Conservation (phyloP, 2,329 filamentous ascomycete species). For the Aureobasidium melanogenum region DNA sequence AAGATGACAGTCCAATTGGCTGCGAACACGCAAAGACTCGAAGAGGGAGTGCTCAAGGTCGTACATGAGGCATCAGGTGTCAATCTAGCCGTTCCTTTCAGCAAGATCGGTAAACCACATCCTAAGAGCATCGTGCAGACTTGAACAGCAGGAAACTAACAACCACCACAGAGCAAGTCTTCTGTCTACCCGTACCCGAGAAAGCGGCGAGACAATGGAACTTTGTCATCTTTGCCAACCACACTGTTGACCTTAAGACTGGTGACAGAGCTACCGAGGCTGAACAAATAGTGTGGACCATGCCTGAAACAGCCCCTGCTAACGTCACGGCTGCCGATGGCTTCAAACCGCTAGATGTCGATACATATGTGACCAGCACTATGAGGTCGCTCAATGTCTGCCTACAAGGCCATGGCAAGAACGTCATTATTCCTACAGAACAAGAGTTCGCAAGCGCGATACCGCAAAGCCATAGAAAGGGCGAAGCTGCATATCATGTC, state of each 20-base stretch:
- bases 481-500: conserved; percentile 55
- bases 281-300: conserved; percentile 53
- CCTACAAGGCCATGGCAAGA: conserved; percentile 37
- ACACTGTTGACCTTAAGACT: conserved; percentile 39
- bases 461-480: conserved; percentile 52
- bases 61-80: conserved; percentile 36
- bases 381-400: conserved; percentile 40
- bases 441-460: conserved; percentile 52
- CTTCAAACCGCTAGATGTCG: conserved; percentile 24
- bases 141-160: neutral
- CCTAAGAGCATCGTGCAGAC: neutral
- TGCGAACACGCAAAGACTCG: conserved; percentile 17
- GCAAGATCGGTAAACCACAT: conserved; percentile 35
- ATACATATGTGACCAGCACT: conserved; percentile 38
- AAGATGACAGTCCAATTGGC: conserved; percentile 54
- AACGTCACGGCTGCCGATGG: conserved; percentile 25
- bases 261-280: conserved; percentile 26
- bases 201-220: conserved; percentile 56
- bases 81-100: conserved; percentile 45
- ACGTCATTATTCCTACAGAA: conserved; percentile 44
- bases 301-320: conserved; percentile 45
- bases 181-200: conserved; percentile 56
- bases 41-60: conserved; percentile 33
- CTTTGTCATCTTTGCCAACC: conserved; percentile 50
- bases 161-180: conserved; percentile 39